Conservation (phyloP, 2,329 filamentous ascomycete genomes). For the Penicillium sp. region DNA sequence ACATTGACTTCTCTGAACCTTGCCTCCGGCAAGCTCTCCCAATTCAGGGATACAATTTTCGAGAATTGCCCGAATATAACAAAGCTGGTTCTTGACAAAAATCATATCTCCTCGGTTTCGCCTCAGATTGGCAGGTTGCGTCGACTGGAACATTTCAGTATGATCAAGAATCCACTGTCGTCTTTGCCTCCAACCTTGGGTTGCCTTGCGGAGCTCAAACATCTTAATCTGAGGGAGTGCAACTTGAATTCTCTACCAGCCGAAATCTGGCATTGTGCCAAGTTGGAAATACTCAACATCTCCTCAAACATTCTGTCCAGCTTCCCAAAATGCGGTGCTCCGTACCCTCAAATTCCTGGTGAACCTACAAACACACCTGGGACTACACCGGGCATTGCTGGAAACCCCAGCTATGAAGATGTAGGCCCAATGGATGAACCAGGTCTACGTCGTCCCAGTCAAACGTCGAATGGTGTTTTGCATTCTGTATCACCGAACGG, state of each 20-base stretch:
- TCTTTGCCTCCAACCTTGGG: slow-evolving; percentile 85
- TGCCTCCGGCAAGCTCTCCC: slow-evolving; percentile 84
- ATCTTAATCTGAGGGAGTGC: slow-evolving; percentile 87
- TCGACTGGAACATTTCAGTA: slow-evolving; percentile 85
- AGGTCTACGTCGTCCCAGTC: slow-evolving; percentile 72
- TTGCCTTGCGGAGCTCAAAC: slow-evolving; percentile 76
- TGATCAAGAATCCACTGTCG: slow-evolving; percentile 85
- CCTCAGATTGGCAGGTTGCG: slow-evolving; percentile 78
- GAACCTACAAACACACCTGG: slow-evolving; percentile 44
- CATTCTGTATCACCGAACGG: slow-evolving; percentile 69
- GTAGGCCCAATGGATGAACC: slow-evolving; percentile 64
- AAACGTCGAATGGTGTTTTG: slow-evolving; percentile 72
- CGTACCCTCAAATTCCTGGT: slow-evolving; percentile 64
- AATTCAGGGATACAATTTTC: slow-evolving; percentile 82
- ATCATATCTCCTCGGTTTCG: slow-evolving; percentile 90
- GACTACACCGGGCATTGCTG: slow-evolving; percentile 50
- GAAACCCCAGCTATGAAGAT: slow-evolving; percentile 74
- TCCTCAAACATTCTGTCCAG: slow-evolving; percentile 89
- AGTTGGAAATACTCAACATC: slow-evolving; percentile 86
- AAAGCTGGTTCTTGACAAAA: slow-evolving; percentile 85
- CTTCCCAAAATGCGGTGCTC: slow-evolving; percentile 75
- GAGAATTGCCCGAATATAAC: slow-evolving; percentile 82
- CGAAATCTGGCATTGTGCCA: slow-evolving; percentile 94
- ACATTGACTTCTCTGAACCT: slow-evolving; percentile 84
- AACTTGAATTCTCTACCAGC: slow-evolving; percentile 84